Base-by-base conservation (phyloP, 164 flowering plant species). In the Amborella trichopoda region DNA sequence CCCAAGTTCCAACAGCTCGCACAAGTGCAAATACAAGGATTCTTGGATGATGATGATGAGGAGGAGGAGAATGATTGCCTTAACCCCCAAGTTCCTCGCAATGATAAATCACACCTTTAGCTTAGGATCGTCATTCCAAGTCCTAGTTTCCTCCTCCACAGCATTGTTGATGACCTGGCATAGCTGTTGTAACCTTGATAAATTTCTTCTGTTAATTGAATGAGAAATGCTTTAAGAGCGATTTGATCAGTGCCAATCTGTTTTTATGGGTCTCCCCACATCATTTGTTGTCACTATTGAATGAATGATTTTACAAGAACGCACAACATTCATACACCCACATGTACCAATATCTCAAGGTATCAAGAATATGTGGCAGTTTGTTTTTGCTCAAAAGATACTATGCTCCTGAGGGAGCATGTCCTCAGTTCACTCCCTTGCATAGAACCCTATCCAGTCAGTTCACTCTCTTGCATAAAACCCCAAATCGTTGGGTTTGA, bases 1-100 rank as follows among this genome's bases (percentile, higher is more conserved):
- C 9, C 49, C 19, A 60, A 60, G 49, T 60, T 60, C 48, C 64
- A 41, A 44, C 64, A 60, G 39, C 24, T 60, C 18, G 53, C 58
- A 10, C 49, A 60, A 22, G 53, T 60, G 49, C 64, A 59, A 23
- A 34, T 30, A 8, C 45, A 37, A 11, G 44, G 25, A 11, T 30
- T 40, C 30, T 34, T 53, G 53, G 58, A 53, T 48, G 64, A 53
- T 2, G 64, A 59, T 16, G n/a, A n/a, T n/a, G n/a, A n/a, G n/a
- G n/a, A n/a, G n/a, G 63, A 59, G 21, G n/a, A n/a, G n/a, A 53
- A 52, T 6, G 63, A 40, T 32, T 41, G 49, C 9, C 37, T 33
- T 25, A 33, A 34, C 48, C 49, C 54, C 13, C 38, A 12, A 2
- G 14, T 11, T 5, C 22, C 42, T 34, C 49, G 19, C 14, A 53